Evolutionary conservation across 805 yeast species (phyloP).

Genomic region (Candida manassasensis): DNA sequence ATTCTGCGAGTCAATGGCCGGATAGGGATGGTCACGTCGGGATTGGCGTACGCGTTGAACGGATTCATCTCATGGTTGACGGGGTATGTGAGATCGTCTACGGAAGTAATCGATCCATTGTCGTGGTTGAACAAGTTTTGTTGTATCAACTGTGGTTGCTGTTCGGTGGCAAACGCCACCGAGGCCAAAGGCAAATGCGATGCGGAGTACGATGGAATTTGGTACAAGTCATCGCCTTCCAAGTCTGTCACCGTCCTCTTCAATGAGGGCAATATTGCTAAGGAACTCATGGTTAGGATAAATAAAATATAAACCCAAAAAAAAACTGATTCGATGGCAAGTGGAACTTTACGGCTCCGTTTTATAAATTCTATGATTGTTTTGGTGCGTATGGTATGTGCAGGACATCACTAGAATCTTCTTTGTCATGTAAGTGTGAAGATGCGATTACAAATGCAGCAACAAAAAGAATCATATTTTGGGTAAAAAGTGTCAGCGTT

Average conservation of each 20-base stretch:
- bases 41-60: conserved; percentile 38
- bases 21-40: conserved; percentile 21
- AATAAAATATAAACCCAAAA: not conserved
- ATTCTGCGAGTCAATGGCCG: conserved; percentile 20
- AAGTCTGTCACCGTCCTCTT: conserved; percentile 54
- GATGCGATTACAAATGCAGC: not conserved
- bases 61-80: conserved; percentile 18
- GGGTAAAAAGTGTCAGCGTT: too few species aligned
- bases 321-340: not conserved
- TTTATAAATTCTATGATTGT: not conserved
- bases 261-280: conserved; percentile 45
- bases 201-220: conserved; percentile 25
- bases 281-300: conserved; percentile 45
- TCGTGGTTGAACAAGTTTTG: not conserved
- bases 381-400: not conserved
- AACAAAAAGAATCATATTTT: too few species aligned
- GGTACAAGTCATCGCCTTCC: conserved; percentile 57
- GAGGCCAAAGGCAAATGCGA: not conserved
- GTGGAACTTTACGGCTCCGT: too few species aligned
- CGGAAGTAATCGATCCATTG: not conserved
- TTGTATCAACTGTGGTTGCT: conserved; percentile 3
- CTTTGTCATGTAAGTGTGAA: not conserved
- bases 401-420: not conserved
- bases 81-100: conserved; percentile 1
- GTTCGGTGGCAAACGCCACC: conserved; percentile 6